Conservation (phyloP, 495 filamentous ascomycete genomes). For the Aspergillus cristatus region DNA sequence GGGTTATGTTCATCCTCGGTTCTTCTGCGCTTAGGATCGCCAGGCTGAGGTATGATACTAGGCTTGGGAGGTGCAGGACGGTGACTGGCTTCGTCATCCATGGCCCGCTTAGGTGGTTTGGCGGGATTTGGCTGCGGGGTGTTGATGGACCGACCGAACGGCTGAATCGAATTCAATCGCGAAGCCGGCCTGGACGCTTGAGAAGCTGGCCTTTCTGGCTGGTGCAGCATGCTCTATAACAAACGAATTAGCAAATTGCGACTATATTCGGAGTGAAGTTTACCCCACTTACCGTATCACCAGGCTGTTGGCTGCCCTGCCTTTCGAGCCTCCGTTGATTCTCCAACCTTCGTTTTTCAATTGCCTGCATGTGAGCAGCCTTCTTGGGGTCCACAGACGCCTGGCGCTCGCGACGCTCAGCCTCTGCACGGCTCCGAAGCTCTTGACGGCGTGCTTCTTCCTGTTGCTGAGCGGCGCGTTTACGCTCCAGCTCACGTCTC, state of each 20-base stretch:
- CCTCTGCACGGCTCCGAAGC: slow-evolving; percentile 37
- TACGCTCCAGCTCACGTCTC: slow-evolving; percentile 68
- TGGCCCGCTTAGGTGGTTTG: slow-evolving; percentile 55
- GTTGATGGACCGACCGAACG: slow-evolving; percentile 37
- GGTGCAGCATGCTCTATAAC: slow-evolving; percentile 25
- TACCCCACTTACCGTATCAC: slow-evolving; percentile 30
- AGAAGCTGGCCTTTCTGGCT: slow-evolving; percentile 25
- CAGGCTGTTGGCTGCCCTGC: slow-evolving; percentile 37
- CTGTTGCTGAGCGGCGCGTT: slow-evolving; percentile 50
- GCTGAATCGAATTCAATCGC: slow-evolving; percentile 44
- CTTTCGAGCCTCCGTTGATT: slow-evolving; percentile 55
- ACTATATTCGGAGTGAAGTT: too few species aligned
- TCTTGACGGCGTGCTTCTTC: slow-evolving; percentile 41
- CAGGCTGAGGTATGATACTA: slow-evolving; percentile 34
- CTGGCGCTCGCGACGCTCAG: slow-evolving; percentile 37
- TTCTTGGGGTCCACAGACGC: slow-evolving; percentile 52
- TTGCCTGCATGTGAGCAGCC: slow-evolving; percentile 59
- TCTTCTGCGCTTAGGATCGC: slow-evolving; percentile 47
- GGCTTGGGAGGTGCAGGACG: slow-evolving; percentile 34
- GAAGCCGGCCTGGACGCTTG: slow-evolving; percentile 39
- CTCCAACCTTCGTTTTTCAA: slow-evolving; percentile 53
- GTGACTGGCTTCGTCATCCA: slow-evolving; percentile 43
- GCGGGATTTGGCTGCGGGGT: slow-evolving; percentile 50
- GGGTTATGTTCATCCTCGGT: slow-evolving; percentile 50
- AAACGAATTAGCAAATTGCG: slow-evolving; percentile 1